These are phyloP conservation scores for Polychytrium aggregatum DNA, from an alignment of 192 early-diverging fungal genomes.

Conservation along the genomic window DNA sequence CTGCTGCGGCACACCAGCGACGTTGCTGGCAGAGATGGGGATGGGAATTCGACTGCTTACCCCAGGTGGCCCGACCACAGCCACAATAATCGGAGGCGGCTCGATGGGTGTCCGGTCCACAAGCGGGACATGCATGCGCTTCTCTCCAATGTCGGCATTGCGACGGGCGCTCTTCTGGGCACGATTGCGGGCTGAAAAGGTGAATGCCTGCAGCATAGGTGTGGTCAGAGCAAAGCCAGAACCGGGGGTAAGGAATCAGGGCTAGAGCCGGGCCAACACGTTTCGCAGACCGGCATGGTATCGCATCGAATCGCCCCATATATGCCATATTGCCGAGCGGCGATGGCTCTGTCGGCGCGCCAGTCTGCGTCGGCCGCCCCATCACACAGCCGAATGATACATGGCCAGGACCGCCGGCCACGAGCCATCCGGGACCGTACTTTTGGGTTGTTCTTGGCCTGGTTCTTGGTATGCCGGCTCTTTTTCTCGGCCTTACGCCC, in stretches of 20 bases:
- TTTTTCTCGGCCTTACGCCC: conserved; percentile 83
- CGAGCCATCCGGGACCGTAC: conserved; percentile 19
- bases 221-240: neutral
- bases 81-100: conserved; percentile 85
- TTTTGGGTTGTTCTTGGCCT: conserved; percentile 81
- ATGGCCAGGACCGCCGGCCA: neutral
- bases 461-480: conserved; percentile 60
- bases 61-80: conserved; percentile 90
- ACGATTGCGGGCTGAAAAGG: conserved; percentile 32
- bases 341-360: too few relatives aligned
- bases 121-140: conserved; percentile 88
- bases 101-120: conserved; percentile 86
- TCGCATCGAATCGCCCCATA: too few relatives aligned
- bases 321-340: too few relatives aligned
- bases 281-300: neutral
- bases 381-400: too few relatives aligned
- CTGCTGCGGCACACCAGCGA: too few relatives aligned
- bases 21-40: too few relatives aligned
- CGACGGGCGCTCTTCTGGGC: conserved; percentile 71
- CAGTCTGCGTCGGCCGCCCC: too few relatives aligned
- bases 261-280: neutral
- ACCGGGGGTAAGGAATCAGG: neutral
- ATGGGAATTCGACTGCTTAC: too few relatives aligned
- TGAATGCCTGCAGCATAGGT: conserved; percentile 26
- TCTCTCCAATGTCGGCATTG: conserved; percentile 74